Conservation (phyloP, 768 basidiomycete genomes). For the Brasilioporus rufonigricans region DNA sequence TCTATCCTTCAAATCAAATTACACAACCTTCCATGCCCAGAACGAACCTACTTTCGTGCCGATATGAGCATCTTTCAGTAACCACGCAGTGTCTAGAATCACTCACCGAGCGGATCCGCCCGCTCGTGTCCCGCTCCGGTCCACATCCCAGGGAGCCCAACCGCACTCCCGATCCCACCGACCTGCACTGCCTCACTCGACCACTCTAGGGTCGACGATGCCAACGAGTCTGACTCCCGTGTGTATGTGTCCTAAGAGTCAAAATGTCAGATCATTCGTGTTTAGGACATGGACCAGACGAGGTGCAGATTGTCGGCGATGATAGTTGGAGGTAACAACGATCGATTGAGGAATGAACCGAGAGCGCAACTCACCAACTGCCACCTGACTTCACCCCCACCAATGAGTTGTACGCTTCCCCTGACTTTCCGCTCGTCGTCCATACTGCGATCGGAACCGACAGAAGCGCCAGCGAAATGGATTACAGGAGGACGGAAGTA, state of each 20-base stretch:
- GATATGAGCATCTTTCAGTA: not conserved
- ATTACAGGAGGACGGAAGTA: constrained; percentile 43
- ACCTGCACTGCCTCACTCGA: constrained; percentile 55
- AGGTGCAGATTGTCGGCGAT: not conserved
- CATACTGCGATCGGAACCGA: constrained; percentile 35
- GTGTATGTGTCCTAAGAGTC: constrained; percentile 15
- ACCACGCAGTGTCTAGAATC: not conserved
- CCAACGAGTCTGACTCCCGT: constrained; percentile 33
- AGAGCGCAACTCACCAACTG: constrained; percentile 36
- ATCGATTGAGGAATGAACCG: not conserved
- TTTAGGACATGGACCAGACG: not conserved
- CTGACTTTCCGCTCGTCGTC: constrained; percentile 34
- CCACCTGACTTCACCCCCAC: constrained; percentile 53
- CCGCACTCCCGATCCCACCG: constrained; percentile 51
- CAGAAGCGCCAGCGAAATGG: constrained; percentile 45
- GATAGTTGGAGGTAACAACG: not conserved
- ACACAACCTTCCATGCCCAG: constrained; percentile 42
- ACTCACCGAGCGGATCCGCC: constrained; percentile 43
- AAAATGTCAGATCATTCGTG: not conserved
- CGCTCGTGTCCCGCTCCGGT: constrained; percentile 48
- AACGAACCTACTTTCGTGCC: constrained; percentile 34
- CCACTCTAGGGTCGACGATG: constrained; percentile 44
- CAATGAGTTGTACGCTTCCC: constrained; percentile 48
- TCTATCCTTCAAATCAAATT: too few species aligned
- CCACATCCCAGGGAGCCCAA: constrained; percentile 56